Evolutionary conservation across 371 early-diverging fungal genomes (phyloP), one percentile per base, ranked within the genome.

Genomic region (Mucor mucedo): DNA sequence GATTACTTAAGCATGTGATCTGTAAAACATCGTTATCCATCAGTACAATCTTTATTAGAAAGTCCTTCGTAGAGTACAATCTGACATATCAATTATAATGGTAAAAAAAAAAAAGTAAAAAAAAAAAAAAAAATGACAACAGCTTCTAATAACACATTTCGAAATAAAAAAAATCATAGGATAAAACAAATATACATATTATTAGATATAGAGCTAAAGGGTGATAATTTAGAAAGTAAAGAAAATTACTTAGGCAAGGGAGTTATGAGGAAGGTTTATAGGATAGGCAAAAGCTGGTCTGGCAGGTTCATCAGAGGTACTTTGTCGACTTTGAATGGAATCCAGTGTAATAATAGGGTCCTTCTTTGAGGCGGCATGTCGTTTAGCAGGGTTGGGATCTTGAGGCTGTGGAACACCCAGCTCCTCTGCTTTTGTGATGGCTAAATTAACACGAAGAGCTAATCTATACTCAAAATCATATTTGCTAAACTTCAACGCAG

Each of bases 391-490:
- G 10, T 64, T 61, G 38, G 50, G 48, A 41, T 62, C 58, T 39
- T 57, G 44, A 28, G 75, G 69, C 27, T 66, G 61, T 9, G 69
- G 75, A 2, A 72, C 63, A 58, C 76, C 75, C 3, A 77, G 62
- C 40, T 78, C 81, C 33, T 81, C 75, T 7, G 75, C 75, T 47
- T 75, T 71, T 38, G 77, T 76, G 30, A 78, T 67, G 1, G 81
- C 81, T 49, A 81, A 45, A 49, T 76, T 81, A 27, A 81, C 65
- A 14, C 77, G 73, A 72, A 79, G 62, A 5, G 82, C 73, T 50
- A 82, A 55, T 21, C 79, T 68, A 55, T 75, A 82, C 47, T 82
- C 82, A 55, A 82, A 82, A 53, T 82, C 82, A 47, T 75, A 82
- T 35, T 82, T 82, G 61, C 50, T 72, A 45, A 68, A 77, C 45